phyloP scores from a whole-genome alignment of 116 monocot genomes.

The Papilionanthe hybrid region DNA sequence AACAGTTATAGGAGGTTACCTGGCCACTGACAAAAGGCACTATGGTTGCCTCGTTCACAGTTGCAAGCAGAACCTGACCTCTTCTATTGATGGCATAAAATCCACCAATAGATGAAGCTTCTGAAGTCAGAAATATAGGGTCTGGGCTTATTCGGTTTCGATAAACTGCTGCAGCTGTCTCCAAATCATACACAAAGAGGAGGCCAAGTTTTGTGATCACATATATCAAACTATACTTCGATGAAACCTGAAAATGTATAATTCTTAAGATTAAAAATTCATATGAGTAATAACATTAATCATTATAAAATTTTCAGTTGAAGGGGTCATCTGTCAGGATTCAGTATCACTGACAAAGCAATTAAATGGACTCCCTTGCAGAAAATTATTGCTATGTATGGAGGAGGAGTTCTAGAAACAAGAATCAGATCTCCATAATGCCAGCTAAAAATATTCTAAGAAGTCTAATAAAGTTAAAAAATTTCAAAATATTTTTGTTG shows the following conservation, averaged over 20 bases:
- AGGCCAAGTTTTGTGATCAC: constrained; percentile 98
- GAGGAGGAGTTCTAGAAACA: too few relatives aligned
- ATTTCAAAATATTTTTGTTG: too few relatives aligned
- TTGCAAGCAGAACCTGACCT: constrained; percentile 94
- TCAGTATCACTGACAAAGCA: too few relatives aligned
- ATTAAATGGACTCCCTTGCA: too few relatives aligned
- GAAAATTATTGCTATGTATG: too few relatives aligned
- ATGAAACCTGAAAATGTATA: constrained; percentile 64
- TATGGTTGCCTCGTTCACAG: constrained; percentile 89
- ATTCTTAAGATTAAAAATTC: not conserved
- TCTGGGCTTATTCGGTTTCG: constrained; percentile 97
- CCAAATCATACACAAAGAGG: constrained; percentile 96
- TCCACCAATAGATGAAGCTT: constrained; percentile 79
- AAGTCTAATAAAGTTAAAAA: too few relatives aligned
- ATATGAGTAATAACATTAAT: not conserved
- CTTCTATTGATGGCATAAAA: constrained; percentile 93
- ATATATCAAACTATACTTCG: constrained; percentile 84
- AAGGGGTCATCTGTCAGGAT: too few relatives aligned
- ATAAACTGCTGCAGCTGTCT: constrained; percentile 87
- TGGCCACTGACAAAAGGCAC: constrained; percentile 75
- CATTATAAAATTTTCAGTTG: too few relatives aligned
- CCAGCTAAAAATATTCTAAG: too few relatives aligned
- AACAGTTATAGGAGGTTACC: constrained; percentile 20
- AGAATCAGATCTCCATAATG: too few relatives aligned
- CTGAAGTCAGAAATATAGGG: constrained; percentile 92